Base-by-base conservation (phyloP, 495 filamentous ascomycete species). In the Lentithecium fluviatile region DNA sequence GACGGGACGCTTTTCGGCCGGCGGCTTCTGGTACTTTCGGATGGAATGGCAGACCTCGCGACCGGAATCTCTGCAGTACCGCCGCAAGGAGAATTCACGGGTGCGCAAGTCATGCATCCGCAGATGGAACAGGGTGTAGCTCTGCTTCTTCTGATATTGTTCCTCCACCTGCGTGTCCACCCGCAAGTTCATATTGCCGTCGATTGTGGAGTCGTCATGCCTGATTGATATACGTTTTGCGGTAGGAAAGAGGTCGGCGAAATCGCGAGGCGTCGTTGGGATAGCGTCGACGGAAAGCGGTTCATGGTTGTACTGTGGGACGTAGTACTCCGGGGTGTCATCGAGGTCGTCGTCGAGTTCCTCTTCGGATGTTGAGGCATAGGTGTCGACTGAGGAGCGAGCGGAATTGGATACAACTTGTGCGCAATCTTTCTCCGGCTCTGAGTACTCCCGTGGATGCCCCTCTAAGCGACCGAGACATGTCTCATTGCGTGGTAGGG, bases 151-250 rank as follows among this genome's bases (percentile, higher is more conserved):
- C 52, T 83, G 84, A 12, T 80, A 79, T n/a, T 76, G 65, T 6
- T 74, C 76, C 34, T 77, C 75, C 40, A 90, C 82, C 54, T 87
- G 78, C 15, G 91, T 91, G 71, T 97, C 91, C 49, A 98, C 80
- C 42, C 92, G 86, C 53, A 98, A 80, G 71, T 97, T 96, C 94
- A 97, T 96, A 79, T 97, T 96, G 19, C 94, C 93, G 73, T 98
- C 94, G 17, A 86, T 71, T 2, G 94, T 95, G 36, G 89, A 81
- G 74, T 96, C 91, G 69, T 98, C 94, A 67, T 98, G 94, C 43
- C 88, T 84, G 67, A 98, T 94, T 40, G 81, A 82, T 26, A 98
- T 75, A 46, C 87, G 82, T 65, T 89, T 83, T 29, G 85, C 79
- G 10, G 93, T 93, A 11, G 94, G 93, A 72, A 96, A 98, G 64